phyloP scores from a whole-genome alignment of 768 basidiomycete genomes.

The Kwoniella sp. region DNA sequence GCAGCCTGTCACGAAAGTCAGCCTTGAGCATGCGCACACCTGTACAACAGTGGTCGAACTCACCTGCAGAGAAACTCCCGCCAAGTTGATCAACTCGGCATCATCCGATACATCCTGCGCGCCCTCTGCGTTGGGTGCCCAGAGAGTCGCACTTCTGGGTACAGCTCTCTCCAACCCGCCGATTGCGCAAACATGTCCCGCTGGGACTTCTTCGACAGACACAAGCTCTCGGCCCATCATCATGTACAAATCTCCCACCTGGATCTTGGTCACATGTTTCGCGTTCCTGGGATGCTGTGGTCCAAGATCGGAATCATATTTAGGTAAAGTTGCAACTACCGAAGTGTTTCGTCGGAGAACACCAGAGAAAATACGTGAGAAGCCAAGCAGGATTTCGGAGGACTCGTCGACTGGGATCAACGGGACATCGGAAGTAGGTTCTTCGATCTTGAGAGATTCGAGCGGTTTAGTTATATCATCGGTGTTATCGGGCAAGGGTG shows the following conservation, averaged over 20 bases:
- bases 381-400: slow-evolving; percentile 79
- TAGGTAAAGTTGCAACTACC: slow-evolving; percentile 79
- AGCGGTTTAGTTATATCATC: slow-evolving; percentile 36
- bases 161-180: slow-evolving; percentile 86
- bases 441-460: slow-evolving; percentile 5
- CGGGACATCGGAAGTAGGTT: slow-evolving; percentile 14
- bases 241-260: slow-evolving; percentile 78
- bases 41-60: slow-evolving; percentile 21
- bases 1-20: slow-evolving; percentile 62
- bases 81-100: slow-evolving; percentile 46
- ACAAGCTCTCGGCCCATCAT: slow-evolving; percentile 99
- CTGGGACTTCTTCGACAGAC: slow-evolving; percentile 74
- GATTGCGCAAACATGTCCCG: slow-evolving; percentile 94
- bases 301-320: slow-evolving; percentile 68
- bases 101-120: slow-evolving; percentile 22
- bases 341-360: slow-evolving; percentile 67
- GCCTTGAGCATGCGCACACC: background rate
- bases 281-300: slow-evolving; percentile 71
- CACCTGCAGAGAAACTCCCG: slow-evolving; percentile 55
- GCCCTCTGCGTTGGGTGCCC: slow-evolving; percentile 63
- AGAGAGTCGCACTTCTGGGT: slow-evolving; percentile 86
- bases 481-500: slow-evolving; percentile 15
- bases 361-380: slow-evolving; percentile 91
- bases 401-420: slow-evolving; percentile 23
- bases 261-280: slow-evolving; percentile 64